A percentile compares a stretch with the other conserved stretches of the same genome.
These are phyloP conservation scores for Nemophila menziesii DNA, from an alignment of 257 asterid species.

Conservation along the genomic window DNA sequence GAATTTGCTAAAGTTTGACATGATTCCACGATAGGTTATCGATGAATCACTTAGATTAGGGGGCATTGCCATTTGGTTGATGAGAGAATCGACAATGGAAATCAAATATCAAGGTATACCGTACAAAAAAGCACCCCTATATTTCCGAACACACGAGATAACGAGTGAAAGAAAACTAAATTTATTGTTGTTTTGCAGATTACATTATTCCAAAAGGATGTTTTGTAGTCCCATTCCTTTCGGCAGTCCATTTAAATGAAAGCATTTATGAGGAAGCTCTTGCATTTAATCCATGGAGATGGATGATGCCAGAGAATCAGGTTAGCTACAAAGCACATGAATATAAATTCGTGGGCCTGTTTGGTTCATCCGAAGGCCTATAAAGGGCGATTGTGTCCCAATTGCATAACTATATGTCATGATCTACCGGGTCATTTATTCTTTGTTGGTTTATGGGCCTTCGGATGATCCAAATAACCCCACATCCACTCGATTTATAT, in stretches of 20 bases:
- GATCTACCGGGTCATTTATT: too few species aligned
- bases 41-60: conserved; percentile 86
- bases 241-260: conserved; percentile 72
- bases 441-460: too few species aligned
- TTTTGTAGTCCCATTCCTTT: conserved; percentile 84
- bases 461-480: too few species aligned
- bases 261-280: conserved; percentile 45
- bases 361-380: too few species aligned
- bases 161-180: background rate
- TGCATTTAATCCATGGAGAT: conserved; percentile 83
- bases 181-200: conserved; percentile 26
- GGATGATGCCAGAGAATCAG: conserved; percentile 79
- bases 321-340: conserved; percentile 21
- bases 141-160: too few species aligned
- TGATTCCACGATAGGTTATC: conserved; percentile 39
- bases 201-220: conserved; percentile 70
- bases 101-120: conserved; percentile 52
- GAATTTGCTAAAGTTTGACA: background rate
- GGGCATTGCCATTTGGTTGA: conserved; percentile 87
- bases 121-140: too few species aligned
- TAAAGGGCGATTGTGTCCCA: too few species aligned
- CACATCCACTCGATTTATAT: too few species aligned
- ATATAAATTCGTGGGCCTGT: background rate
- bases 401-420: too few species aligned
- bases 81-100: conserved; percentile 79